phyloP scores from a whole-genome alignment of 2,329 filamentous ascomycete species.

The Capronia americana region DNA sequence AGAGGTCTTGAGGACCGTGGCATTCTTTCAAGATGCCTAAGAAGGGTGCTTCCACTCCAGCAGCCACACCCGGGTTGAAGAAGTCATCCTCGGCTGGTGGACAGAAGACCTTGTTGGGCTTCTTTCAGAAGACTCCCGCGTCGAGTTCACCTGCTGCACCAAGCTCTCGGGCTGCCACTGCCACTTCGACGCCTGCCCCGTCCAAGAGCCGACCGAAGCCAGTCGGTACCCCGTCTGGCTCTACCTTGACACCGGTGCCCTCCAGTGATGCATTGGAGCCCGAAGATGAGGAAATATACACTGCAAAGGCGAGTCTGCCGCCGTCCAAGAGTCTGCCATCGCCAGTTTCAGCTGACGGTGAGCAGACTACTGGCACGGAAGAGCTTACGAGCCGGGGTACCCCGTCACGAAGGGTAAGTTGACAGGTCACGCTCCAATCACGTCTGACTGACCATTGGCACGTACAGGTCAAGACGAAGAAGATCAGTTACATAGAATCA shows the following conservation, averaged over 20 bases:
- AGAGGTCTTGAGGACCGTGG: not conserved
- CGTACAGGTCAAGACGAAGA: conserved; percentile 63
- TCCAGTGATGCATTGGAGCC: conserved; percentile 78
- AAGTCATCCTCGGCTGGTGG: conserved; percentile 57
- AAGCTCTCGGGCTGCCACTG: conserved; percentile 14
- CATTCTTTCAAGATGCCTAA: conserved; percentile 47
- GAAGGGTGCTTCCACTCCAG: conserved; percentile 43
- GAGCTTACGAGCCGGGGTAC: conserved; percentile 64
- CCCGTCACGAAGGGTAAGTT: conserved; percentile 76
- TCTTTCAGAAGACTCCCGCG: conserved; percentile 69
- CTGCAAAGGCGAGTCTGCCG: conserved; percentile 51
- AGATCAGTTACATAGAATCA: conserved; percentile 82
- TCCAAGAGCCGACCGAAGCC: conserved; percentile 56
- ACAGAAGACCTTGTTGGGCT: conserved; percentile 76
- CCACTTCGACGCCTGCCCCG: conserved; percentile 40
- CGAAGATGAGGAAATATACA: conserved; percentile 63
- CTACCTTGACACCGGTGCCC: conserved; percentile 72
- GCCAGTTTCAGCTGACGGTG: conserved; percentile 52
- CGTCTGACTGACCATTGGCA: not conserved
- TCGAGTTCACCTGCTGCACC: conserved; percentile 25
- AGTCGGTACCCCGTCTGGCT: conserved; percentile 49
- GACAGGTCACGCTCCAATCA: not conserved
- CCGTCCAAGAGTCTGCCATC: conserved; percentile 59
- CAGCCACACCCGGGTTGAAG: conserved; percentile 48
- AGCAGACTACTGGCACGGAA: conserved; percentile 33